Base-by-base conservation (phyloP, 2,329 filamentous ascomycete species). In the Aspergillus texensis region DNA sequence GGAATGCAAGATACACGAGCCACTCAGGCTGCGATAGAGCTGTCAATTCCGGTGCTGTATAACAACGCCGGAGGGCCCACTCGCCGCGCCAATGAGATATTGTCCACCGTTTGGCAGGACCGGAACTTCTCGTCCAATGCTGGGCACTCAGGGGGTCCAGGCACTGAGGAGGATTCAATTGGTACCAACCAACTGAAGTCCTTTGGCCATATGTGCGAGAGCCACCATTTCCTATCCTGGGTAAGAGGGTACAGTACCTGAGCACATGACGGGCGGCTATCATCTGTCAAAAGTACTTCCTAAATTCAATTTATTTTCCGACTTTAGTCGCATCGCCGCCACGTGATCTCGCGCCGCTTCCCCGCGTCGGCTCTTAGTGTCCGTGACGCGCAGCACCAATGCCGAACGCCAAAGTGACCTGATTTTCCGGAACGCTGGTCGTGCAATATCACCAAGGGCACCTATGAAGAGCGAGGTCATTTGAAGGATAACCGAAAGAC, bases 21-120 rank as follows among this genome's bases (percentile, higher is more conserved):
- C 55, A 54, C 61, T 62, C 39, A 58, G 48, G 61, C n/a, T 59
- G 50, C 43, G 55, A 54, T 64, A 64, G 64, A 67, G 66, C 66
- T 67, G 64, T 67, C 63, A 67, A 67, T 61, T 66, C 64, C 48
- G 58, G 57, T 58, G 52, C 54, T 58, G 61, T 66, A 59, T 60
- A 62, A 39, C 53, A 52, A 55, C 12, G 43, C 61, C 34, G 34
- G 34, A 24, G 53, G 60, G 39, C 55, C 60, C 60, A 62, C 60
- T 43, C 34, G 55, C 32, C 56, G 48, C 56, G 46, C 61, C 61
- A 62, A 62, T 62, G 54, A 62, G 41, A 45, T 26, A 28, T 32
- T 11, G 48, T 34, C 19, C 48, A 32, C 16, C 28, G 48, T 52
- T 52, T 32, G 28, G 24, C 54, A 52, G 45, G 16, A 21, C 32